Base-by-base conservation (phyloP, 176 grass and related monocot species). In the Alloteropsis semialata region DNA sequence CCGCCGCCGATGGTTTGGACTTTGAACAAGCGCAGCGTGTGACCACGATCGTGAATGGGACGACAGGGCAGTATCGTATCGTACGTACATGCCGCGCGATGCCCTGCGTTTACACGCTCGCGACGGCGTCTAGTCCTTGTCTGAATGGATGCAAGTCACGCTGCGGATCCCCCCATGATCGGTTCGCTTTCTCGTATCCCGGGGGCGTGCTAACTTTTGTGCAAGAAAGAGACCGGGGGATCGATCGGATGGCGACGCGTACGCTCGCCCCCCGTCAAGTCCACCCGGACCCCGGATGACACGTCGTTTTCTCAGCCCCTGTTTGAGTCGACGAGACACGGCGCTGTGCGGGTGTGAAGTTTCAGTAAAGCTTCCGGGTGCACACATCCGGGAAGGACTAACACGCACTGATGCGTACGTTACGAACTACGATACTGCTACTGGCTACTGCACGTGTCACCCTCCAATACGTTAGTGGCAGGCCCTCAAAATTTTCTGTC, bases 61-160 rank as follows among this genome's bases (percentile, higher is more conserved):
- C 9, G 32, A n/a, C n/a, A n/a, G n/a, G 54, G 30, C 61, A n/a
- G n/a, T n/a, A n/a, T n/a, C n/a, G n/a, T n/a, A n/a, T n/a, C n/a
- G n/a, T n/a, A n/a, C n/a, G n/a, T 28, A 53, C 44, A 21, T 32
- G n/a, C 30, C 1, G 33, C 13, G 13, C 37, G 74, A 36, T 36
- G 14, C 49, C 51, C 21, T 10, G 19, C 24, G 7, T 58, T 62
- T 24, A n/a, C 1, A 53, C 18, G 5, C 41, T 48, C 68, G 69
- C 30, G 81, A 30, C 83, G 48, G 17, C 50, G 78, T 50, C 38
- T 36, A 59, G 79, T 87, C 85, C n/a, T 8, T 6, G n/a, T n/a
- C n/a, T n/a, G n/a, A n/a, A n/a, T 32, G 12, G 72, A 44, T 25
- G 54, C 17, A 38, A 65, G 56, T 79, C 59, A 34, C 61, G 39